A percentile compares a stretch with the other conserved stretches of the same genome.
These are phyloP conservation scores for Cadophora luteo-olivacea DNA, from an alignment of 2,329 filamentous ascomycete species.

Conservation along the genomic window DNA sequence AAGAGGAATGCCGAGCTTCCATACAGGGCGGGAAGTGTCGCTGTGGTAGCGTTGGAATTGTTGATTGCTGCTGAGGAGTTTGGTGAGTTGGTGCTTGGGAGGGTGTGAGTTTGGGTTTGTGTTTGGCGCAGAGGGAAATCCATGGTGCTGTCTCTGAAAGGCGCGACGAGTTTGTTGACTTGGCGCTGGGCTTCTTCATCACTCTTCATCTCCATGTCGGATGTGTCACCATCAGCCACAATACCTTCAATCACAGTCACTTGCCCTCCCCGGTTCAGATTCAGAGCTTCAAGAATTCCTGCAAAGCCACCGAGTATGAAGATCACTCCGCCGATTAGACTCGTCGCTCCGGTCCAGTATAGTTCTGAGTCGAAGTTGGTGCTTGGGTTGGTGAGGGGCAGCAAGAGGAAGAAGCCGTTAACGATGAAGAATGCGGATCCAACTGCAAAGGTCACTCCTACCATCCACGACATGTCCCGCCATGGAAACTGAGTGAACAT, in stretches of 20 bases:
- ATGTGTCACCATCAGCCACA: neutral
- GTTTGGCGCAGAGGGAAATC: conserved; percentile 8
- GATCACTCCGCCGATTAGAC: conserved; percentile 30
- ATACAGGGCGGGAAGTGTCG: conserved; percentile 25
- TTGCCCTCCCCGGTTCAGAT: conserved; percentile 30
- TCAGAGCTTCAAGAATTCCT: conserved; percentile 35
- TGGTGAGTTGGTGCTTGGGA: conserved; percentile 16
- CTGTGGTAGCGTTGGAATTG: conserved; percentile 3
- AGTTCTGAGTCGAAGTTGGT: conserved; percentile 27
- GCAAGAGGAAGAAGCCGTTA: conserved; percentile 35
- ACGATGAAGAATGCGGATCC: conserved; percentile 36
- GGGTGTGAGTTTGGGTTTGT: neutral
- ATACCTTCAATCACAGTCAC: conserved; percentile 26
- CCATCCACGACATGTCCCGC: conserved; percentile 33
- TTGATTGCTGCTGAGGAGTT: conserved; percentile 13
- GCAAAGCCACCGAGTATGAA: conserved; percentile 34
- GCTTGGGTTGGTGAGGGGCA: conserved; percentile 31
- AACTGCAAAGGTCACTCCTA: conserved; percentile 31
- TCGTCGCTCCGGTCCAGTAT: conserved; percentile 31
- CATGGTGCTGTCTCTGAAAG: conserved; percentile 9
- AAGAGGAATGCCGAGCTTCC: conserved; percentile 32
- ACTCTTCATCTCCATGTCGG: neutral
- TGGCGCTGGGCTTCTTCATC: conserved; percentile 7
- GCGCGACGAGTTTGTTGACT: conserved; percentile 1
- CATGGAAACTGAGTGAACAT: conserved; percentile 35